Evolutionary conservation across 2,329 filamentous ascomycete genomes (phyloP).

Genomic region (Phaeoacremonium minimum): DNA sequence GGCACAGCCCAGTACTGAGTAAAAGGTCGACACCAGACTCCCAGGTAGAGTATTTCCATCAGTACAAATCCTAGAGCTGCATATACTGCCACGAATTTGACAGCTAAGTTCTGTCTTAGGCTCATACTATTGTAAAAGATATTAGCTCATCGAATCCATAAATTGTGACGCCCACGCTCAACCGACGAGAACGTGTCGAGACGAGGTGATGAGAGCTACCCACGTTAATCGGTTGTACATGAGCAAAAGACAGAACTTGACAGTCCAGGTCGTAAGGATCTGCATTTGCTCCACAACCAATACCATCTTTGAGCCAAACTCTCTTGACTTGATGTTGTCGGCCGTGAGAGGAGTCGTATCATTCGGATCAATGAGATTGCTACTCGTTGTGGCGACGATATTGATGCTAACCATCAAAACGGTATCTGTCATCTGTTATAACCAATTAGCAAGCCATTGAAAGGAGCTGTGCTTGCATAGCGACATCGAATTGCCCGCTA

Average conservation of each 20-base stretch:
- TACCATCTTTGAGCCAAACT: conserved; percentile 56
- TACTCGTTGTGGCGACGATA: conserved; percentile 49
- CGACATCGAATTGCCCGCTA: not conserved
- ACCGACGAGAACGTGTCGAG: too few relatives aligned
- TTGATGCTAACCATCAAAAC: conserved; percentile 51
- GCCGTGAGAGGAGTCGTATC: conserved; percentile 40
- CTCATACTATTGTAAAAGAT: conserved; percentile 28
- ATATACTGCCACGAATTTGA: conserved; percentile 45
- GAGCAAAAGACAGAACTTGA: conserved; percentile 53
- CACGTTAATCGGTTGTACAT: conserved; percentile 53
- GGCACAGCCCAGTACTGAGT: conserved; percentile 54
- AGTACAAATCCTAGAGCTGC: conserved; percentile 40
- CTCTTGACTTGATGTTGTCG: conserved; percentile 32
- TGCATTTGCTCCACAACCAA: conserved; percentile 60
- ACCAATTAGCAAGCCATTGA: too few relatives aligned
- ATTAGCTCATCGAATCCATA: too few relatives aligned
- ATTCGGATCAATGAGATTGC: conserved; percentile 52
- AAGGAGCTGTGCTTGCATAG: not conserved
- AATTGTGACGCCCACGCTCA: too few relatives aligned
- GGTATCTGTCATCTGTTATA: conserved; percentile 43
- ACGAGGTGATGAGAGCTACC: conserved; percentile 11
- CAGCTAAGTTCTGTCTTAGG: conserved; percentile 38
- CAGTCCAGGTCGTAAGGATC: conserved; percentile 50
- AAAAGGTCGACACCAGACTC: conserved; percentile 53
- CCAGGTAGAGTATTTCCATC: conserved; percentile 45